phyloP scores from a whole-genome alignment of 768 basidiomycete species.

The Collybiopsis confluens region DNA sequence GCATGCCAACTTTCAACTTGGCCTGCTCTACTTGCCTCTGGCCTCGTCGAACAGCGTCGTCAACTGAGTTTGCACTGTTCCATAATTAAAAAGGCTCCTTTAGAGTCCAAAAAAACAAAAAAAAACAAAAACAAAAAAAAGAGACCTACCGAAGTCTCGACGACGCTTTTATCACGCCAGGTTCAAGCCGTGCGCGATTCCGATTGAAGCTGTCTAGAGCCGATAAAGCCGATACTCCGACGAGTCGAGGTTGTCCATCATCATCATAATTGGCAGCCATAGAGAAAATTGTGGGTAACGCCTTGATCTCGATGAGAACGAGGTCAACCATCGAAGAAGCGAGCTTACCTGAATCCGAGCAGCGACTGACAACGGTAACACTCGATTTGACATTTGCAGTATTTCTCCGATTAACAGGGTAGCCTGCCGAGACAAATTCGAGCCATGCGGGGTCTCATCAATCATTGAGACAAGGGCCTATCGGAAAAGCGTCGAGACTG shows the following conservation, averaged over 20 bases:
- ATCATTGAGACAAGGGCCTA: slow-evolving; percentile 85
- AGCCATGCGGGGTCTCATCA: slow-evolving; percentile 71
- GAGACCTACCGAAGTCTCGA: slow-evolving; percentile 59
- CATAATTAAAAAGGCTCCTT: neutral
- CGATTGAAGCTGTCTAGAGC: slow-evolving; percentile 92
- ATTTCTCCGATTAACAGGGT: slow-evolving; percentile 89
- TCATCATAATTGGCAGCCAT: slow-evolving; percentile 80
- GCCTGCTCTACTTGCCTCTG: slow-evolving; percentile 89
- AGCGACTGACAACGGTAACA: slow-evolving; percentile 78
- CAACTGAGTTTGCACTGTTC: slow-evolving; percentile 69
- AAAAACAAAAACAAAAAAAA: neutral
- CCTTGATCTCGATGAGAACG: slow-evolving; percentile 39
- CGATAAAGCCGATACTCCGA: slow-evolving; percentile 80
- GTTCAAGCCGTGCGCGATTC: slow-evolving; percentile 72
- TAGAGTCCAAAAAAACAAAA: too few relatives aligned
- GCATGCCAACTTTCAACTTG: slow-evolving; percentile 85
- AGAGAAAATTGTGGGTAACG: slow-evolving; percentile 79
- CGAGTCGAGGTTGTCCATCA: slow-evolving; percentile 71
- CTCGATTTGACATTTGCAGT: slow-evolving; percentile 81
- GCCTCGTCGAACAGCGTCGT: slow-evolving; percentile 82
- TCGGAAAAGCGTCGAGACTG: too few relatives aligned
- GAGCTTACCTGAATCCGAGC: slow-evolving; percentile 72
- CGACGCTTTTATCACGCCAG: slow-evolving; percentile 45
- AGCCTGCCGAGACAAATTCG: slow-evolving; percentile 81
- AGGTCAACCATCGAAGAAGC: neutral